A percentile compares a stretch with the other conserved stretches of the same genome.
These are phyloP conservation scores for Raddia distichophylla DNA, from an alignment of 176 grass and related monocot species.

Conservation along the genomic window DNA sequence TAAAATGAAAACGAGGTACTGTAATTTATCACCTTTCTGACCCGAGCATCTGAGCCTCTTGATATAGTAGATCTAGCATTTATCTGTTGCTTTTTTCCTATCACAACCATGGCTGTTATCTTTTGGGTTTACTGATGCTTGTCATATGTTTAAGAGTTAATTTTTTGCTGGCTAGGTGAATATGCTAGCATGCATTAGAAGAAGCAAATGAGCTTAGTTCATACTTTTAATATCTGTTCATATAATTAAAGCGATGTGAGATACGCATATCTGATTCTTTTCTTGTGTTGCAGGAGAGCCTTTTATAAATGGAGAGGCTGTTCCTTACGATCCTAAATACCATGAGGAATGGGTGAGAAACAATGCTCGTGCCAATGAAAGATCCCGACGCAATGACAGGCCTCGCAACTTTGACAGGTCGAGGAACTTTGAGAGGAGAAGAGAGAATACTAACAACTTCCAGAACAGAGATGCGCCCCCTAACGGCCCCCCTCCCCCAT, in stretches of 20 bases:
- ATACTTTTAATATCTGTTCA: neutral
- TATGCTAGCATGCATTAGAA: neutral
- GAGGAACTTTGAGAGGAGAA: slow-evolving; percentile 80
- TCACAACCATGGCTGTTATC: neutral
- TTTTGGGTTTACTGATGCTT: neutral
- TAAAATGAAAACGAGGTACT: neutral
- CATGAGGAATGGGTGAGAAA: slow-evolving; percentile 94
- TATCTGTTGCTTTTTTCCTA: neutral
- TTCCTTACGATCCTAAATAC: slow-evolving; percentile 83
- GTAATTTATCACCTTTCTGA: neutral
- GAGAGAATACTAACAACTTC: slow-evolving; percentile 80
- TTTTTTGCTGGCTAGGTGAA: neutral
- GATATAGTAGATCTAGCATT: neutral
- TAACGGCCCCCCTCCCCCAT: slow-evolving; percentile 36
- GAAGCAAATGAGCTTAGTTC: neutral
- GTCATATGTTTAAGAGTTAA: neutral
- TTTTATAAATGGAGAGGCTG: slow-evolving; percentile 82
- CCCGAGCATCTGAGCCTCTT: neutral
- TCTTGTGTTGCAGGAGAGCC: slow-evolving; percentile 73
- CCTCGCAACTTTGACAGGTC: slow-evolving; percentile 85
- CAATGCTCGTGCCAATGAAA: slow-evolving; percentile 58
- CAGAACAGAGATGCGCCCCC: slow-evolving; percentile 64
- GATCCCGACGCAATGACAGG: slow-evolving; percentile 75
- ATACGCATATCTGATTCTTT: neutral
- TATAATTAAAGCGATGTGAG: neutral